Evolutionary conservation across 2,329 filamentous ascomycete genomes (phyloP).

Genomic region (Xylaria digitata): DNA sequence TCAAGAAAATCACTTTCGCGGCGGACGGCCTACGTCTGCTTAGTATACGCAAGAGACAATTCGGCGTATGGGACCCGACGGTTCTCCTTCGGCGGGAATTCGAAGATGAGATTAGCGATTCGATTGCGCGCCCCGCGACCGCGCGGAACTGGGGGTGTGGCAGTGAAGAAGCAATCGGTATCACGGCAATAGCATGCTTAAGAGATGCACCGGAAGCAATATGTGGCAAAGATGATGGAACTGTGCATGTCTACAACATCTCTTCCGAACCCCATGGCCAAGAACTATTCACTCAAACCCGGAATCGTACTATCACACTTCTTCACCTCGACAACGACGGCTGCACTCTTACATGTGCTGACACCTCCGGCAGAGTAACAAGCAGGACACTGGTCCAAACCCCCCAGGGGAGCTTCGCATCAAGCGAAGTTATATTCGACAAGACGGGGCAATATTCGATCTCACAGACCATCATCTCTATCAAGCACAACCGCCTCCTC

Average conservation of each 20-base stretch:
- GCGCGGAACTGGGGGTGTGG: slow-evolving; percentile 3
- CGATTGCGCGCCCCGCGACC: slow-evolving; percentile 19
- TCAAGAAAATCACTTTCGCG: slow-evolving; percentile 38
- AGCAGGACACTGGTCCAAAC: neutral
- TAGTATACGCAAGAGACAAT: slow-evolving; percentile 40
- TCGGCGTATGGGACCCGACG: slow-evolving; percentile 44
- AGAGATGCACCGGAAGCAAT: slow-evolving; percentile 26
- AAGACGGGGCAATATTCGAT: neutral
- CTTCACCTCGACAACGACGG: slow-evolving; percentile 39
- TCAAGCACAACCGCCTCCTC: slow-evolving; percentile 14
- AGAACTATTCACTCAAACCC: slow-evolving; percentile 36
- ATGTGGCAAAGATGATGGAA: slow-evolving; percentile 41
- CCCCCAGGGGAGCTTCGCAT: neutral
- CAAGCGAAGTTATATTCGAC: slow-evolving; percentile 14
- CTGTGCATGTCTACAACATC: slow-evolving; percentile 39
- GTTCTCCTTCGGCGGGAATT: slow-evolving; percentile 39
- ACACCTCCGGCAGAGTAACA: slow-evolving; percentile 29
- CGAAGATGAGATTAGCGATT: slow-evolving; percentile 39
- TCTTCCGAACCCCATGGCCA: slow-evolving; percentile 28
- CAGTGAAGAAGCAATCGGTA: slow-evolving; percentile 5
- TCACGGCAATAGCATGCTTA: slow-evolving; percentile 38
- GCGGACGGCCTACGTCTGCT: slow-evolving; percentile 40
- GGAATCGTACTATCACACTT: slow-evolving; percentile 14
- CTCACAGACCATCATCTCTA: slow-evolving; percentile 8
- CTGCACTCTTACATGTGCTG: slow-evolving; percentile 33